Evolutionary conservation across 495 filamentous ascomycete species (phyloP), one percentile per base, ranked within the genome.

Genomic region (Melanomma pulvis-pyrius): DNA sequence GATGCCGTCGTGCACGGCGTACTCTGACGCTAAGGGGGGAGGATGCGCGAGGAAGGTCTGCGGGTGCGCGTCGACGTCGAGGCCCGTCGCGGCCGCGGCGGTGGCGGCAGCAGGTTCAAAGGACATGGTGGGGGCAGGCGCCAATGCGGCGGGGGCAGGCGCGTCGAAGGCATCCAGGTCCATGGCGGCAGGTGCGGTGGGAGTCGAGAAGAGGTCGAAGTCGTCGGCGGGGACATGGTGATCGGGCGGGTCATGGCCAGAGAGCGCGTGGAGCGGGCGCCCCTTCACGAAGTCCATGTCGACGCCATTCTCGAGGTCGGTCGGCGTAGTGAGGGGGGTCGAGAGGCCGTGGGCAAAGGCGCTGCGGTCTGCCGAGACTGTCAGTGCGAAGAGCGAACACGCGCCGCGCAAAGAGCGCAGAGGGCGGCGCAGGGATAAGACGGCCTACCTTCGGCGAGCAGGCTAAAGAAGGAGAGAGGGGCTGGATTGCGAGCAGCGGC

Each of bases 231-330:
- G 15, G 26, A 46, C 60, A 63, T 62, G 36, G 46, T 28, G 59
- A 22, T 4, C 26, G 26, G 48, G 36, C 30, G 29, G 29, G 1
- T 8, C 59, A 53, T 34, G 26, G 48, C 15, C 28, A 44, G 19
- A n/a, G 34, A n/a, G 50, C 34, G 22, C 17, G 1, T 26, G 41
- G 12, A 26, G n/a, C 29, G 47, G 12, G 8, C 9, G 26, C 15
- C 46, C 47, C 25, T 28, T 53, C 59, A 62, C 59, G 11, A 53
- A n/a, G 29, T 39, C 36, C 59, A 62, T 62, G 59, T 29, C 25
- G 59, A n/a, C 22, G 47, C 59, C 59, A 53, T 62, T 19, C 44
- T 34, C 48, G 63, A 29, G 4, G 48, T 53, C 15, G 44, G 15
- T 6, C 7, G 41, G 28, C 7, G 41, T 22, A 6, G 36, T 22